Base-by-base conservation (phyloP, 2,329 filamentous ascomycete species). In the Beauveria caledonica region DNA sequence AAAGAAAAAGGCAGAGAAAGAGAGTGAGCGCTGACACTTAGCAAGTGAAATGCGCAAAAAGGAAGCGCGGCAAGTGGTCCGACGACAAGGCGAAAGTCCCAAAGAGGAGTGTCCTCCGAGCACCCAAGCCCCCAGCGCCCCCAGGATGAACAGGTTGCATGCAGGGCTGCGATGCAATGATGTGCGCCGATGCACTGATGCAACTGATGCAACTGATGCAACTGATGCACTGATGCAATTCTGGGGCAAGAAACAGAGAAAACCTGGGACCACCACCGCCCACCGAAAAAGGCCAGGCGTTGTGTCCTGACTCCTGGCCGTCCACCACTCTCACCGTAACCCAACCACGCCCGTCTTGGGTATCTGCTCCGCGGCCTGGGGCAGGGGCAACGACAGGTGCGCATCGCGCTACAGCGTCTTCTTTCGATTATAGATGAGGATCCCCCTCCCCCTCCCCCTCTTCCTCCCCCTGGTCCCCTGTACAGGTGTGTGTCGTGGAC, bases 201-300 rank as follows among this genome's bases (percentile, higher is more conserved):
- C 54, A n/a, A n/a, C n/a, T n/a, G n/a, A n/a, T n/a, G n/a, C n/a
- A n/a, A n/a, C n/a, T n/a, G n/a, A n/a, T n/a, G n/a, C n/a, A n/a
- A 57, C 29, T 48, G 54, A 48, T 57, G 54, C 54, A n/a, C 54
- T 45, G 54, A 57, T 57, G 54, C 27, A 57, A 57, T 39, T 39
- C 42, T 25, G 42, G 54, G 54, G 54, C 29, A 39, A 33, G 29
- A n/a, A 33, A 33, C 29, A 33, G 29, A 33, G 29, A 33, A 33
- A 33, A 33, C 29, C 29, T 33, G 29, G 29, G 4, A 33, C 29
- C 29, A 33, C 29, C 29, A 33, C 11, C 29, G 29, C 10, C 29
- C 29, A 33, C 29, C 29, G 29, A 33, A 33, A 33, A 13, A 11
- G 29, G 29, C 29, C 29, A 33, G 29, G 29, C 29, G 1, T 13